These are phyloP conservation scores for Botryotinia narcissicola DNA, from an alignment of 2,329 filamentous ascomycete genomes.

Conservation along the genomic window DNA sequence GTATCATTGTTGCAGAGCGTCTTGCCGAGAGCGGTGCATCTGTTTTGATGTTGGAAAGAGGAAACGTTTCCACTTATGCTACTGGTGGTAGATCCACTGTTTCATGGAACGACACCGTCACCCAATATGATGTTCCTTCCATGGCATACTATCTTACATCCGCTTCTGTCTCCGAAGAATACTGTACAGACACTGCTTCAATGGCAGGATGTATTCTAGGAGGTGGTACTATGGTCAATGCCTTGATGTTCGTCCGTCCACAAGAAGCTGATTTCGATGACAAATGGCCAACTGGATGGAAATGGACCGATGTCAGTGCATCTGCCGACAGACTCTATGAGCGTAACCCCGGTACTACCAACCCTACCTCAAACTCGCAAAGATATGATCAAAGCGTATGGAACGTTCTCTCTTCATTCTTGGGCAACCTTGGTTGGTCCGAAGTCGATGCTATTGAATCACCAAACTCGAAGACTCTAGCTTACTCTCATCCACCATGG, in stretches of 20 bases:
- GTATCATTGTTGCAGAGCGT: constrained; percentile 19
- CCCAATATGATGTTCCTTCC: constrained; percentile 19
- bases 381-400: constrained; percentile 65
- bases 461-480: constrained; percentile 62
- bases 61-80: constrained; percentile 19
- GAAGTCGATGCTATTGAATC: constrained; percentile 41
- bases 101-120: constrained; percentile 18
- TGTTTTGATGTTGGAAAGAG: constrained; percentile 21
- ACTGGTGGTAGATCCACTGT: constrained; percentile 14
- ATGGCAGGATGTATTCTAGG: constrained; percentile 70
- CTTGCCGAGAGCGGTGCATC: constrained; percentile 18
- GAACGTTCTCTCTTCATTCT: constrained; percentile 52
- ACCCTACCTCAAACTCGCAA: constrained; percentile 62
- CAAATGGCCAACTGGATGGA: constrained; percentile 67
- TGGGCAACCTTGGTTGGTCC: constrained; percentile 55
- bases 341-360: constrained; percentile 65
- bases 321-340: constrained; percentile 61
- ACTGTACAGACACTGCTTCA: constrained; percentile 50
- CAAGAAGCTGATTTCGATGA: constrained; percentile 65
- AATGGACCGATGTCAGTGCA: constrained; percentile 56
- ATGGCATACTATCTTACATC: constrained; percentile 18
- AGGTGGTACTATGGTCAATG: constrained; percentile 54
- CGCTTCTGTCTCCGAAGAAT: constrained; percentile 20
- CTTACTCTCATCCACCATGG: constrained; percentile 61
- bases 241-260: constrained; percentile 64